Base-by-base conservation (phyloP, 2,329 filamentous ascomycete genomes). In the Dothideomycetes sp. region DNA sequence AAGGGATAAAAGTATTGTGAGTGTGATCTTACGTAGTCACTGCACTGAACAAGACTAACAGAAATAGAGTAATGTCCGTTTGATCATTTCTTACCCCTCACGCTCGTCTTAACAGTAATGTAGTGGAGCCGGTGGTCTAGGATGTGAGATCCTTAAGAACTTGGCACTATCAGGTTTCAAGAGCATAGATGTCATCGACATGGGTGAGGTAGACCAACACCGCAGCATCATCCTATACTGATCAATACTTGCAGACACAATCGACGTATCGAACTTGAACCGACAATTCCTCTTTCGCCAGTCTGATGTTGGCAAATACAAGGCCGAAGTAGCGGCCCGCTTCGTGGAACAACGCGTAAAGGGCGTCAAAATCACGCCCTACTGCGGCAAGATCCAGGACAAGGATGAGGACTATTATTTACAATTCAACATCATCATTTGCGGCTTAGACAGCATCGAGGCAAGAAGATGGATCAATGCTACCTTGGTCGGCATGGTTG, bases 381-480 rank as follows among this genome's bases (percentile, higher is more conserved):
- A 94, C 62, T 94, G 94, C 56, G 84, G 84, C 52, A 85, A 82
- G 57, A 98, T 98, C 51, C 91, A 98, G 61, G 91, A 98, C 63
- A 94, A 94, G 54, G 88, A 94, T 57, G 84, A 93, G 54, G 79
- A 82, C 44, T 98, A 95, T 61, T 98, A 98, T 64, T 88, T 88
- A 77, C 86, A 95, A 54, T 98, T 98, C 63, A 85, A 86, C 58
- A 75, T 95, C 41, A 76, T 98, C 35, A 78, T 98, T 34, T 98
- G 91, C 58, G 91, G 93, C 2, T 69, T 98, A 16, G 91, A 98
- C 70, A 94, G 86, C 59, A 91, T 98, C 51, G 91, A 98, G 64
- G 91, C 91, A 31, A 77, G 91, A n/a, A 75, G 91, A 44, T 98
- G 93, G 93, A 98, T 98, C 62, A 98, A 98, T 59, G 81, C 88